Evolutionary conservation across 768 basidiomycete genomes (phyloP), one percentile per base, ranked within the genome.

Genomic region (Lactarius pseudohatsudake): DNA sequence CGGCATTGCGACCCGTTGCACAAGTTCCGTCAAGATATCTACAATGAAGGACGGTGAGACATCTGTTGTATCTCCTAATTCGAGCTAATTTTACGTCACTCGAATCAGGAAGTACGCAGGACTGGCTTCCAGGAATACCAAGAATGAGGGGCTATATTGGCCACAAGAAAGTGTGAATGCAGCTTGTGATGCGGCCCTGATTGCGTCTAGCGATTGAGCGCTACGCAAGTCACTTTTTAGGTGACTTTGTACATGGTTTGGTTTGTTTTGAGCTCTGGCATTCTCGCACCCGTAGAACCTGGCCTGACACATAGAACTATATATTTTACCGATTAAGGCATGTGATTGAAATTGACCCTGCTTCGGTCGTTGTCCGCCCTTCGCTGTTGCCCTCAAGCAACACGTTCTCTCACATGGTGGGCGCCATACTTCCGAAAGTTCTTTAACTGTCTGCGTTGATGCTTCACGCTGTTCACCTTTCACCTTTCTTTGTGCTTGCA

Each of bases 21-120:
- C 22, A 43, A 38, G 54, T 28, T 64, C 26, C 41, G 66, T 47
- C 59, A 45, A 8, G 62, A 60, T 0, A 36, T 64, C 18, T 64
- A 36, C 10, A 45, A 64, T 26, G 32, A 20, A 50, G 66, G 66
- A 55, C 54, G 58, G 66, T 67, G 22, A 64, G 66, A 22, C 2
- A 36, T 18, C 5, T 9, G 15, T 59, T 36, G 20, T 10, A 22
- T 26, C n/a, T 15, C 22, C 47, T 16, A 30, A 53, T 26, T 20
- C 15, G n/a, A 15, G 22, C 43, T 53, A 45, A 50, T 43, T 2
- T 41, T 10, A 36, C 38, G 2, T n/a, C 41, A 38, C 53, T 22
- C 43, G 32, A 28, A 60, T 47, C 54, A 65, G 65, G 15, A 56
- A 61, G 30, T 57, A 67, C 34, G 62, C 61, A 13, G 66, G 66